Evolutionary conservation across 352 stramenopile genomes (phyloP), one percentile per base, ranked within the genome.

Genomic region (Phytopythium montanum): DNA sequence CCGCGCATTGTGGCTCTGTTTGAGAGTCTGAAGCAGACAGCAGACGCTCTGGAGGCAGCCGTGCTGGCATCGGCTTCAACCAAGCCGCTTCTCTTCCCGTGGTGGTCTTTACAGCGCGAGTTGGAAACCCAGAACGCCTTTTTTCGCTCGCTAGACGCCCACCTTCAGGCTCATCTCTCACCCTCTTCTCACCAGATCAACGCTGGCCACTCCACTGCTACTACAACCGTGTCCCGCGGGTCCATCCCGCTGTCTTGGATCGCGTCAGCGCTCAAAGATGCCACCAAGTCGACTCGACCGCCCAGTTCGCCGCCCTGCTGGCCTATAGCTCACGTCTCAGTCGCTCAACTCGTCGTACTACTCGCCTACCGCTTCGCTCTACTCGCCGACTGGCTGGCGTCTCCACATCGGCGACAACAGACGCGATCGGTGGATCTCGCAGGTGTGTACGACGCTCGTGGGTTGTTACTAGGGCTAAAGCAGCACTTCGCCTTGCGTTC

Each of bases 361-460:
- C n/a, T 75, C 0, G 53, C 64, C 28, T 75, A 62, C 14, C 64
- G 67, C 18, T 42, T 66, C 8, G 64, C 62, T 18, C 45, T 72
- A 21, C 42, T 75, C 26, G 60, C 68, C 3, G 53, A 60, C 21
- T 75, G 64, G 49, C 29, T 75, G n/a, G 23, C 33, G 52, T 38
- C 33, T 34, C 3, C 3, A 21, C n/a, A n/a, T 29, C 60, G 59
- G 38, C 60, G 67, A n/a, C 51, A 51, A 50, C 46, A 55, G 3
- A 61, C 56, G 2, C 70, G 64, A 45, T 39, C 67, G 2, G 42
- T 75, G 5, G 70, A 75, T 39, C 56, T 75, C 19, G 64, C 64
- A 8, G 60, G 67, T 4, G 54, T 69, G 6, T 53, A 56, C 23
- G 56, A 75, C 19, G 49, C 61, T 1, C 57, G 54, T 36, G 26